Evolutionary conservation across 2,329 filamentous ascomycete species (phyloP).

Genomic region (Nectriaceae sp.): DNA sequence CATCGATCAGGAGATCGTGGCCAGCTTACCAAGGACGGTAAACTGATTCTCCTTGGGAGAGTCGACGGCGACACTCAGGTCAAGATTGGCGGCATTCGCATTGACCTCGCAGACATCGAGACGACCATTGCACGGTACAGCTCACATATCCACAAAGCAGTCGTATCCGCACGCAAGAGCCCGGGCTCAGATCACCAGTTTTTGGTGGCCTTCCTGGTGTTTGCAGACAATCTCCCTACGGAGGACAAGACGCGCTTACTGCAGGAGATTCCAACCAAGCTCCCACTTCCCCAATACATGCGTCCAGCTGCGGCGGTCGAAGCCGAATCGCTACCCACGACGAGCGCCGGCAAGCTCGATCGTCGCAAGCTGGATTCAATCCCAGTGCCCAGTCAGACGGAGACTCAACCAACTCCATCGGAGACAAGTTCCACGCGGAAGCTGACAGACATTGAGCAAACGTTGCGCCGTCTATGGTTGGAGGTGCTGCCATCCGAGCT

Average conservation of each 20-base stretch:
- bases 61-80: slow-evolving; percentile 45
- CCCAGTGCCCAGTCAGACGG: slow-evolving; percentile 16
- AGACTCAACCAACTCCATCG: too few relatives aligned
- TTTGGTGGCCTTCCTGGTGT: slow-evolving; percentile 32
- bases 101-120: neutral
- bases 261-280: neutral
- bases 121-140: neutral
- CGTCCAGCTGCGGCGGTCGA: slow-evolving; percentile 30
- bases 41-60: slow-evolving; percentile 38
- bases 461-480: slow-evolving; percentile 14
- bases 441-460: slow-evolving; percentile 5
- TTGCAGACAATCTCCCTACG: slow-evolving; percentile 6
- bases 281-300: slow-evolving; percentile 38
- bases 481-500: slow-evolving; percentile 18
- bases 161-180: neutral
- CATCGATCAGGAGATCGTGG: slow-evolving; percentile 20
- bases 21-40: slow-evolving; percentile 32
- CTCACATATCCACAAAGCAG: neutral
- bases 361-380: slow-evolving; percentile 22
- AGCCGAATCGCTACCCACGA: slow-evolving; percentile 32
- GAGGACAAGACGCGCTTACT: neutral
- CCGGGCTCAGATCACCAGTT: slow-evolving; percentile 11
- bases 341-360: slow-evolving; percentile 33
- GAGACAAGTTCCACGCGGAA: neutral
- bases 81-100: slow-evolving; percentile 43